Evolutionary conservation across 805 yeast genomes (phyloP).

Genomic region (Candida nonsorbophila): DNA sequence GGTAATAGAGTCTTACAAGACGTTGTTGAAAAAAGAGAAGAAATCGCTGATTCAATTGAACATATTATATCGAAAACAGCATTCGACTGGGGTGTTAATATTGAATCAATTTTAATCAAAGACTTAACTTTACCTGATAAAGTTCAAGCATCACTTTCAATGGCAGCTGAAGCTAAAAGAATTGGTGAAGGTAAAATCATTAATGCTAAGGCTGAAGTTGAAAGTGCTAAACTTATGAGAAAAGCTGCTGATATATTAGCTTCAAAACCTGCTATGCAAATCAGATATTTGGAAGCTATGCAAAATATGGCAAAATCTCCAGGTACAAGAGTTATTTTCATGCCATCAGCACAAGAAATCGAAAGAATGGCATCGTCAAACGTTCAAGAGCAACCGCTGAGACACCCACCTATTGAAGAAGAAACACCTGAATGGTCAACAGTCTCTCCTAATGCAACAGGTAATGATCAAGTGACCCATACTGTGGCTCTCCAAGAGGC

Average conservation of each 20-base stretch:
- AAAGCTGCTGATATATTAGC: conserved; percentile 73
- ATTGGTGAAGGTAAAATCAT: conserved; percentile 74
- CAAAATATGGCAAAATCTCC: conserved; percentile 62
- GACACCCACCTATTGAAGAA: conserved; percentile 12
- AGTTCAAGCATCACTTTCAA: conserved; percentile 57
- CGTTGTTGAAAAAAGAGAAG: conserved; percentile 68
- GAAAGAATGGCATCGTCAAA: conserved; percentile 31
- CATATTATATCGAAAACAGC: conserved; percentile 59
- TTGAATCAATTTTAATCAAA: conserved; percentile 64
- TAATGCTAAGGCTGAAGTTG: conserved; percentile 72
- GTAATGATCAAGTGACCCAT: conserved; percentile 12
- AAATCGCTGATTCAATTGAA: conserved; percentile 61
- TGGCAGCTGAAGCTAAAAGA: conserved; percentile 72
- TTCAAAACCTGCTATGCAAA: conserved; percentile 73
- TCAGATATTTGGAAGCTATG: conserved; percentile 74
- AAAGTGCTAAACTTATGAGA: conserved; percentile 70
- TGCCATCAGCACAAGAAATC: conserved; percentile 51
- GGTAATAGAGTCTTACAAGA: conserved; percentile 65
- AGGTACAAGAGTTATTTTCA: conserved; percentile 64
- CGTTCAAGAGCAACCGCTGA: conserved; percentile 3
- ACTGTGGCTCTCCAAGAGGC: conserved; percentile 32
- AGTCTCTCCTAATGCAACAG: conserved; percentile 6
- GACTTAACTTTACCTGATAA: conserved; percentile 52
- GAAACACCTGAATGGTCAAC: conserved; percentile 16
- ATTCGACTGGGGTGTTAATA: conserved; percentile 63